Percentiles rank a stretch among this genome's conserved stretches.
These are phyloP conservation scores for Stenocarpella maydis DNA, from an alignment of 2,329 filamentous ascomycete genomes.

Conservation along the genomic window DNA sequence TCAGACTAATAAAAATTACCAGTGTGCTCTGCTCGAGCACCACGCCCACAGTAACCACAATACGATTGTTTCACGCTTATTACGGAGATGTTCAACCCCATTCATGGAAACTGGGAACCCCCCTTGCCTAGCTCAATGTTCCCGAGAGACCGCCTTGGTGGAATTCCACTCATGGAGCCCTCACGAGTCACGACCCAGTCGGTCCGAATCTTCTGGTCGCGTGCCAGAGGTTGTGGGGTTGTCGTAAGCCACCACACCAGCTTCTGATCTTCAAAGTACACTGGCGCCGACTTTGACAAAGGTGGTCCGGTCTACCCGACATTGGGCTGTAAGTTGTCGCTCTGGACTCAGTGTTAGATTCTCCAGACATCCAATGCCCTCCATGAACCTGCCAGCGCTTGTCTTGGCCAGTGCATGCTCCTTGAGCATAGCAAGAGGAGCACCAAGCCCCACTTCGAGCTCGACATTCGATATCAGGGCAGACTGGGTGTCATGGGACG, in stretches of 20 bases:
- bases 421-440: constrained; percentile 14
- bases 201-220: constrained; percentile 6
- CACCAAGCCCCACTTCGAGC: constrained; percentile 23
- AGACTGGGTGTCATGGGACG: constrained; percentile 34
- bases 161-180: background rate
- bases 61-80: constrained; percentile 1
- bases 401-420: constrained; percentile 9
- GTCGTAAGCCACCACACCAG: background rate
- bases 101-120: too few relatives aligned
- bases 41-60: constrained; percentile 15
- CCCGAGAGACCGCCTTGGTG: too few relatives aligned
- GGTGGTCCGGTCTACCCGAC: background rate
- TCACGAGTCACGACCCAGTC: constrained; percentile 23
- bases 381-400: constrained; percentile 17
- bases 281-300: background rate
- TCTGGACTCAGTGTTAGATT: background rate
- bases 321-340: background rate
- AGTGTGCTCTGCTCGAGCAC: constrained; percentile 10
- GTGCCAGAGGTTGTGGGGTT: background rate
- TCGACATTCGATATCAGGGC: constrained; percentile 30
- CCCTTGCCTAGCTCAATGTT: too few relatives aligned
- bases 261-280: constrained; percentile 7
- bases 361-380: background rate
- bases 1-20: constrained; percentile 9
- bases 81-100: too few relatives aligned